Base-by-base conservation (phyloP, 2,329 filamentous ascomycete genomes). In the Aspergillus luchuensis region DNA sequence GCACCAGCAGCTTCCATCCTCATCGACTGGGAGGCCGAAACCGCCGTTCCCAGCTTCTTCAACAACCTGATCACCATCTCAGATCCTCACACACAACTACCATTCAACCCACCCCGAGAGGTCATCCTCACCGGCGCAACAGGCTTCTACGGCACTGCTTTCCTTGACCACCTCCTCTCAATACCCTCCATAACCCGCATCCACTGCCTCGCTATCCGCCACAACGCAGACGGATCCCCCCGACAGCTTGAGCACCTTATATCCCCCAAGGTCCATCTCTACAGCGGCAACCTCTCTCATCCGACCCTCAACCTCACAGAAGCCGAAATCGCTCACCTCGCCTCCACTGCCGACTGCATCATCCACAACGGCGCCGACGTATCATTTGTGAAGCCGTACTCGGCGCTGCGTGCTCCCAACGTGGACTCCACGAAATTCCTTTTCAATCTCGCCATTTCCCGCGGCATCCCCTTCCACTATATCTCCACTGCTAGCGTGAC, bases 341-440 rank as follows among this genome's bases (percentile, higher is more conserved):
- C 1, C 64, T 84, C 2, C 3, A 49, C 66, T 3, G 75, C 71
- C 1, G 75, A 82, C 63, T 66, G 81, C 4, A 81, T 89, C 53
- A 81, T 90, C 25, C 88, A 85, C 69, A 77, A 74, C 55, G 84
- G 79, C 7, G 80, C 81, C n/a, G 74, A 78, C n/a, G 63, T 67
- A 15, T 71, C 68, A 0, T 69, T 66, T 51, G 50, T 68, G 51
- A 68, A 76, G 23, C 66, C 54, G 7, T 78, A 77, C 58, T 49
- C 59, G 2, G 56, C 57, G 2, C 63, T 78, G 1, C 66, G 66
- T 1, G 5, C 47, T 1, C 21, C 63, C 1, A 78, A 77, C 57
- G 50, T 74, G 2, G 17, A 48, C 0, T 66, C 72, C 0, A 74
- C 69, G 2, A 63, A 63, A 23, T 60, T 64, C 17, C 56, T 78